These are phyloP conservation scores for Penicillium canescens DNA, from an alignment of 495 filamentous ascomycete species.

Conservation along the genomic window DNA sequence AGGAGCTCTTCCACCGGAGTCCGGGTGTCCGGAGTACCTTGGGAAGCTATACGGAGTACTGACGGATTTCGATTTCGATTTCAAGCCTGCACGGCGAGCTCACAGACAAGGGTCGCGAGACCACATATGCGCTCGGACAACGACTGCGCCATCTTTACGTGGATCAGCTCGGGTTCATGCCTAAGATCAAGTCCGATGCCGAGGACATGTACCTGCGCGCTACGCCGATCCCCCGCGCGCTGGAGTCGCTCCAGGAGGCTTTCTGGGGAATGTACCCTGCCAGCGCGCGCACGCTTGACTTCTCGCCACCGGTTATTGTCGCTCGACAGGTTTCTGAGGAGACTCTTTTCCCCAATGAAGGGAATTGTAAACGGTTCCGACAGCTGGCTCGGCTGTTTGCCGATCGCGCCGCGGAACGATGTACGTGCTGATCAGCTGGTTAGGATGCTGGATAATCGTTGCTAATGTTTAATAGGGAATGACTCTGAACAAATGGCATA, in stretches of 20 bases:
- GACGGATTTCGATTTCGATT: neutral
- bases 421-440: constrained; percentile 33
- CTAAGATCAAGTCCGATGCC: constrained; percentile 59
- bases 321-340: constrained; percentile 74
- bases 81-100: constrained; percentile 76
- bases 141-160: constrained; percentile 84
- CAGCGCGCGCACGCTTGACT: constrained; percentile 59
- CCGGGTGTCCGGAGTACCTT: no score
- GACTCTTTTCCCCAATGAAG: constrained; percentile 89
- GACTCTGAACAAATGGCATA: constrained; percentile 79
- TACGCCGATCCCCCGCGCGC: constrained; percentile 79
- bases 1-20: neutral
- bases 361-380: constrained; percentile 78
- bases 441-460: neutral
- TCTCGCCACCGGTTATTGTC: constrained; percentile 74
- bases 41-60: no score
- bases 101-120: constrained; percentile 82
- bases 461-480: constrained; percentile 55
- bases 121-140: constrained; percentile 76
- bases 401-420: constrained; percentile 72
- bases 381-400: constrained; percentile 82
- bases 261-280: constrained; percentile 88
- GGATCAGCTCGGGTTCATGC: constrained; percentile 84
- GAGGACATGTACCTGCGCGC: constrained; percentile 82
- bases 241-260: constrained; percentile 86